phyloP scores from a whole-genome alignment of 768 basidiomycete species.

The Mycena epipterygia region DNA sequence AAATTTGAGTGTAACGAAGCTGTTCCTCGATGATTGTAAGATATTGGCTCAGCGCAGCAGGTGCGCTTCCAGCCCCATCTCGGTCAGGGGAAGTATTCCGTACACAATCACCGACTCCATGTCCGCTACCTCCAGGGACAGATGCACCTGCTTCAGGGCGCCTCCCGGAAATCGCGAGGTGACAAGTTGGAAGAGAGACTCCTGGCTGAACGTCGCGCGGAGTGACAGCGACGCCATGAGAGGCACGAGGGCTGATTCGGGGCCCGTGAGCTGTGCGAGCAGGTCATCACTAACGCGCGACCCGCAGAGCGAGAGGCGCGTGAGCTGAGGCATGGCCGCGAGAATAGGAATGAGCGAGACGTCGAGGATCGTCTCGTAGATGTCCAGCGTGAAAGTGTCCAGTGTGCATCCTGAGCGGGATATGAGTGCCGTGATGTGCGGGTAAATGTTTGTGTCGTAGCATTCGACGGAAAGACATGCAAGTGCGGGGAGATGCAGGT shows the following conservation, averaged over 20 bases:
- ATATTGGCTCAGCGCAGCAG: slow-evolving; percentile 1
- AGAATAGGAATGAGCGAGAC: background rate
- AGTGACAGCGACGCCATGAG: background rate
- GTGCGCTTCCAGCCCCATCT: background rate
- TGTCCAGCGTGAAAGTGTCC: background rate
- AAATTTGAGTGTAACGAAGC: too few species aligned
- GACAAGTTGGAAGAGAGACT: background rate
- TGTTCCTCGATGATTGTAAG: too few species aligned
- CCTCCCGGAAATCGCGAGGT: background rate
- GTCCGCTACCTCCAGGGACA: background rate
- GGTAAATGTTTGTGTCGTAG: background rate
- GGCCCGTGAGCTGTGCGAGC: slow-evolving; percentile 4
- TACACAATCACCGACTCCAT: background rate
- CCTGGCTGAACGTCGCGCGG: background rate
- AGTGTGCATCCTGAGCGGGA: slow-evolving; percentile 8
- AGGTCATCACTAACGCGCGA: background rate
- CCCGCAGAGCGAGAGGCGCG: background rate
- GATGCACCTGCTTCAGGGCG: background rate
- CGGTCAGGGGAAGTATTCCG: background rate
- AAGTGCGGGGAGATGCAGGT: slow-evolving; percentile 5
- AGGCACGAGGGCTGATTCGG: background rate
- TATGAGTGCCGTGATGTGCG: slow-evolving; percentile 1
- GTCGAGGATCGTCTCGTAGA: background rate
- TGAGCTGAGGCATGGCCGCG: background rate
- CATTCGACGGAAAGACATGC: background rate